These are phyloP conservation scores for Coprinopsis sp. DNA, from an alignment of 768 basidiomycete species.

Conservation along the genomic window DNA sequence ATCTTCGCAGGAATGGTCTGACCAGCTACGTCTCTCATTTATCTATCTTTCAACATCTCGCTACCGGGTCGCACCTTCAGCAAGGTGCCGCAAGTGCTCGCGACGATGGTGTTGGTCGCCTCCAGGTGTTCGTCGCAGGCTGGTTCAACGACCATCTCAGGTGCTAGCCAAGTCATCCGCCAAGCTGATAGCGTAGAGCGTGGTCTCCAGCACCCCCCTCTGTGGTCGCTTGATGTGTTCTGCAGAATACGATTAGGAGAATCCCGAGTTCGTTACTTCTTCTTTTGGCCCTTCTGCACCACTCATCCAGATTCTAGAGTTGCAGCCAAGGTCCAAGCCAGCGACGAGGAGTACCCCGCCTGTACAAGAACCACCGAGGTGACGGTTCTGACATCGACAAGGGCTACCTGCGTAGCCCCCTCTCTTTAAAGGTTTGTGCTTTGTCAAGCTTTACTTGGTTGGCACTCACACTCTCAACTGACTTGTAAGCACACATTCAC, in stretches of 20 bases:
- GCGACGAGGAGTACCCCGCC: conserved; percentile 13
- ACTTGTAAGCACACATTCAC: conserved; percentile 16
- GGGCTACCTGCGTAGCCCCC: conserved; percentile 16
- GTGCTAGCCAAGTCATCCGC: conserved; percentile 4
- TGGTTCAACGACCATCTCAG: conserved; percentile 18
- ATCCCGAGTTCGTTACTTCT: conserved; percentile 19
- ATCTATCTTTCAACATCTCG: not conserved
- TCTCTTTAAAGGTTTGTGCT: conserved; percentile 19
- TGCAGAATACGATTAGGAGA: conserved; percentile 20
- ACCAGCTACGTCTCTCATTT: not conserved
- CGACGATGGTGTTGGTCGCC: conserved; percentile 18
- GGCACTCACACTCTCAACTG: conserved; percentile 9
- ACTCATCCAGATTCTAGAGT: too few relatives aligned
- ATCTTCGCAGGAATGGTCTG: not conserved
- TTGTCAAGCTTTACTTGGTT: too few relatives aligned
- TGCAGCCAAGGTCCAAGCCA: too few relatives aligned
- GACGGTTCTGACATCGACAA: conserved; percentile 12
- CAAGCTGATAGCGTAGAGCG: conserved; percentile 5
- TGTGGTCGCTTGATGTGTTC: conserved; percentile 26
- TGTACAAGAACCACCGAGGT: conserved; percentile 13
- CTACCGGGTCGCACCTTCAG: conserved; percentile 15
- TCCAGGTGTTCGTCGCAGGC: conserved; percentile 15
- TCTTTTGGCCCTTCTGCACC: too few relatives aligned
- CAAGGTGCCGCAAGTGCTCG: conserved; percentile 20
- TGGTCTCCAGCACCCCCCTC: conserved; percentile 19